Base-by-base conservation (phyloP, 495 filamentous ascomycete species). In the Terfezia boudieri region DNA sequence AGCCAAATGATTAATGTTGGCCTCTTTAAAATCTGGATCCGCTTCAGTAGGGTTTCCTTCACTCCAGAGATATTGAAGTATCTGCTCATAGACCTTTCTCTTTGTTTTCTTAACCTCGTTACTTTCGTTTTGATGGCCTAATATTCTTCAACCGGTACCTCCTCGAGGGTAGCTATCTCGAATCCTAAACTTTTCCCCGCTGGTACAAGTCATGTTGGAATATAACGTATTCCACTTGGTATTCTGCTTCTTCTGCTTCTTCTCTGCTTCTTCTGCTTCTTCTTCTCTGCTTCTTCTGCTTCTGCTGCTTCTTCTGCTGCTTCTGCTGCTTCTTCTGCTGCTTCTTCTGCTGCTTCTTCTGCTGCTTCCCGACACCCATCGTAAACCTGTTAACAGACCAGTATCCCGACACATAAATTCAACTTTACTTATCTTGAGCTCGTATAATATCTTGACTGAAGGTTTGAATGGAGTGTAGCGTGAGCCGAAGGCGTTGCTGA, bases 21-120 rank as follows among this genome's bases (percentile, higher is more conserved):
- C 41, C 2, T 57, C 58, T 52, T 52, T 54, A 26, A 54, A 54
- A n/a, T 43, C 43, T 5, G 32, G 41, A 56, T 53, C 51, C 32
- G 4, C 55, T 50, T 57, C 55, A 36, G 41, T 55, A 57, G 55
- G 55, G 49, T 57, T 56, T 49, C 51, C 55, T 57, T 57, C 51
- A 26, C 53, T 53, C 17, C 26, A 9, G 52, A 59, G 37, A 53
- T 53, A 56, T 56, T 53, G 37, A 26, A 50, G 7, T 53, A 53
- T 56, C 22, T 9, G n/a, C 0, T 59, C 51, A 17, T 53, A 53
- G 7, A 59, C 51, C 32, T 50, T 50, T 57, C 53, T 41, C 46
- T 57, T 56, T 8, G 51, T 46, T 17, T 46, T 7, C 26, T 2
- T 26, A 5, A 26, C 26, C 26, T 26, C 26, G 2, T 26, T 17